Conservation (phyloP, 2,329 filamentous ascomycete species). For the Tolypocladium cylindrosporum region DNA sequence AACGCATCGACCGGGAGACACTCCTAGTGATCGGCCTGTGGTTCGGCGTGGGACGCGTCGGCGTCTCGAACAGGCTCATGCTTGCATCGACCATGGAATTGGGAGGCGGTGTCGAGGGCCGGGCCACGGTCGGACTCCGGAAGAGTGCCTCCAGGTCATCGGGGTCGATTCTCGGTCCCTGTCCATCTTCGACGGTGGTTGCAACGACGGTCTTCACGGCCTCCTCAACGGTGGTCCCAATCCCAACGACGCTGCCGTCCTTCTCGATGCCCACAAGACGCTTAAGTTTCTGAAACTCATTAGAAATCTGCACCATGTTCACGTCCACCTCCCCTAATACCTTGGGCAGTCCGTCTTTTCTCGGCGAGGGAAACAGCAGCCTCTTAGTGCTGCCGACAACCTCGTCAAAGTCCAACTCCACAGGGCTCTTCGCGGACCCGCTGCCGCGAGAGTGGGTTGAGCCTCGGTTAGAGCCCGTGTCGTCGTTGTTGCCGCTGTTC, state of each 20-base stretch:
- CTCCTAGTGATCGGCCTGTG: conserved; percentile 53
- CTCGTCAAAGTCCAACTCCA: conserved; percentile 39
- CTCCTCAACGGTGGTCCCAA: no score
- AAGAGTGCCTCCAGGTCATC: conserved; percentile 58
- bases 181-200: conserved; percentile 10
- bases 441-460: conserved; percentile 46
- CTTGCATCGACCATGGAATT: conserved; percentile 26
- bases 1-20: conserved; percentile 46
- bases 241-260: conserved; percentile 24
- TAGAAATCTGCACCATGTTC: conserved; percentile 38
- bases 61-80: conserved; percentile 48
- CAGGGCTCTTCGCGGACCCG: conserved; percentile 47
- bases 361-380: conserved; percentile 67
- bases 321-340: conserved; percentile 47
- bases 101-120: conserved; percentile 44
- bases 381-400: conserved; percentile 50
- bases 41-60: conserved; percentile 49
- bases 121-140: conserved; percentile 38
- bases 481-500: conserved; percentile 6
- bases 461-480: conserved; percentile 18
- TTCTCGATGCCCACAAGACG: conserved; percentile 21
- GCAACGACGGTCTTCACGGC: neutral
- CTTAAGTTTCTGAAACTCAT: conserved; percentile 26
- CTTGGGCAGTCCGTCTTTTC: conserved; percentile 53
- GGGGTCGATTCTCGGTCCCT: conserved; percentile 22